These are phyloP conservation scores for Funneliformis caledonium DNA, from an alignment of 371 early-diverging fungal species.

Conservation along the genomic window DNA sequence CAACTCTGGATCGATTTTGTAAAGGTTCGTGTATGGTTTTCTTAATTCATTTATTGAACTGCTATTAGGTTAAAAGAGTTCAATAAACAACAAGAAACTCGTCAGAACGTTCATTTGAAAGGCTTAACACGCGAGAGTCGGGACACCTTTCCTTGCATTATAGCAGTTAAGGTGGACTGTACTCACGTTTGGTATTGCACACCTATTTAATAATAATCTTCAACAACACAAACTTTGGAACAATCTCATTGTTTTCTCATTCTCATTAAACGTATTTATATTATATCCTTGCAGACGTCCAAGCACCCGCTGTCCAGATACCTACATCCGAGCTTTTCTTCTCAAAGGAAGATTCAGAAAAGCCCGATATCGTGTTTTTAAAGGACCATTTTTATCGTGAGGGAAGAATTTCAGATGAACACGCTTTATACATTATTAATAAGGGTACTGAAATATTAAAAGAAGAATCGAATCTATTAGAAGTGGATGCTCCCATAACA, in stretches of 20 bases:
- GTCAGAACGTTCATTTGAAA: conserved; percentile 4
- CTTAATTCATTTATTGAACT: neutral
- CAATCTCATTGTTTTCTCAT: neutral
- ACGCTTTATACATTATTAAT: conserved; percentile 84
- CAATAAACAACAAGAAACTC: neutral
- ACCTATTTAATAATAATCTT: neutral
- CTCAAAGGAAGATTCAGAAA: conserved; percentile 67
- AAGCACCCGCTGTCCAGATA: conserved; percentile 58
- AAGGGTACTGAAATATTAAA: conserved; percentile 75
- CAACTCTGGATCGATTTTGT: conserved; percentile 75
- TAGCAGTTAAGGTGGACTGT: neutral
- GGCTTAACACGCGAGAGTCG: neutral
- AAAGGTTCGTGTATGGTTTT: conserved; percentile 62
- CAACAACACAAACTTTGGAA: neutral
- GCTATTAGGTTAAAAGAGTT: neutral
- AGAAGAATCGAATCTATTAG: conserved; percentile 84
- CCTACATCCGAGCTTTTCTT: conserved; percentile 60
- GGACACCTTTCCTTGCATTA: neutral
- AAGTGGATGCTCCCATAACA: conserved; percentile 91
- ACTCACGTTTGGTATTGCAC: neutral
- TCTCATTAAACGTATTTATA: neutral
- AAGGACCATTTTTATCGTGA: conserved; percentile 89
- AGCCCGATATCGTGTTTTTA: conserved; percentile 82
- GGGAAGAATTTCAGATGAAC: conserved; percentile 90
- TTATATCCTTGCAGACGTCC: conserved; percentile 49